Percentiles rank a stretch among this genome's conserved stretches.
These are phyloP conservation scores for Choanephora cucurbitarum DNA, from an alignment of 371 early-diverging fungal species.

Conservation along the genomic window DNA sequence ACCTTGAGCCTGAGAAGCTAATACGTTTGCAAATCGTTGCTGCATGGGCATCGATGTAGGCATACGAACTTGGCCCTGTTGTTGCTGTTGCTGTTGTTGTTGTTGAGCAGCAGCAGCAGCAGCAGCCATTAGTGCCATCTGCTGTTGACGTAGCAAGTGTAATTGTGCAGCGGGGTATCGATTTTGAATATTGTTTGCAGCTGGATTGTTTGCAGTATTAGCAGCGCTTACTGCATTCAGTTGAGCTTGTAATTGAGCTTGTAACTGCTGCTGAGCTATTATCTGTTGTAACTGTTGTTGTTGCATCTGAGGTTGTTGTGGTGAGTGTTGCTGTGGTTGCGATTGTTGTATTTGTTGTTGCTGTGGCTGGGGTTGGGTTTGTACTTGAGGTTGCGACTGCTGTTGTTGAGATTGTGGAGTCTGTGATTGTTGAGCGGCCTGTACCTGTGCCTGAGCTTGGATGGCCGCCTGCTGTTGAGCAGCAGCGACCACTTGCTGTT, in stretches of 20 bases:
- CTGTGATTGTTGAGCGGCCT: conserved; percentile 21
- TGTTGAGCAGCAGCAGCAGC: conserved; percentile 25
- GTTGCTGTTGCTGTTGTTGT: conserved; percentile 18
- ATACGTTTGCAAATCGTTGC: conserved; percentile 31
- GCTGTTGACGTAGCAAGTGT: conserved; percentile 49
- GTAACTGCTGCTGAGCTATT: conserved; percentile 1
- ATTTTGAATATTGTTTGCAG: conserved; percentile 23
- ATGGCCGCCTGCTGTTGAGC: conserved; percentile 31
- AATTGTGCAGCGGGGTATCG: conserved; percentile 54
- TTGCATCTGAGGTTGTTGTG: neutral
- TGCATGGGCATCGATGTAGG: conserved; percentile 32
- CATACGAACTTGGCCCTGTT: conserved; percentile 20
- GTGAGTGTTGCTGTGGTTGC: neutral
- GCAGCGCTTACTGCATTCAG: conserved; percentile 15
- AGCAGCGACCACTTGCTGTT: conserved; percentile 24
- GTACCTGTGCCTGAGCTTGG: conserved; percentile 25
- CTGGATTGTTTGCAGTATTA: conserved; percentile 13
- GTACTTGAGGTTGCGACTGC: conserved; percentile 11
- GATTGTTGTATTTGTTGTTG: conserved; percentile 13
- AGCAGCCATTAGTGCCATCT: conserved; percentile 39
- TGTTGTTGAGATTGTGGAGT: conserved; percentile 21
- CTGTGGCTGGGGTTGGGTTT: conserved; percentile 18
- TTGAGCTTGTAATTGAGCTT: conserved; percentile 15
- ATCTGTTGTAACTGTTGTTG: conserved; percentile 3
- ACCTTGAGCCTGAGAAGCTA: conserved; percentile 31